Evolutionary conservation across 2,329 filamentous ascomycete species (phyloP).

Genomic region (Ceratocystis albifundus): DNA sequence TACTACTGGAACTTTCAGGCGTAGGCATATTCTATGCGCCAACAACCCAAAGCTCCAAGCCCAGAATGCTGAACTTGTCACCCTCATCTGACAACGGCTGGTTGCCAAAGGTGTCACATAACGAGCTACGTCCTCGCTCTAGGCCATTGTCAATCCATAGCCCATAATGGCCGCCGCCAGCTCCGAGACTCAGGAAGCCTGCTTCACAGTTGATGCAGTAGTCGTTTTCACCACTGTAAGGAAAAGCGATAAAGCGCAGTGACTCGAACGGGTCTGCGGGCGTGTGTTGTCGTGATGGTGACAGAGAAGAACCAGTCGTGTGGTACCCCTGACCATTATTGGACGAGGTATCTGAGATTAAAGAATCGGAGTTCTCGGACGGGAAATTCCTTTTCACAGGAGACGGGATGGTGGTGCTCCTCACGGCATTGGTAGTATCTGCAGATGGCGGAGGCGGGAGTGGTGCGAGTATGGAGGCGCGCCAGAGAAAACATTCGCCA

Average conservation of each 20-base stretch:
- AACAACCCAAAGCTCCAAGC: constrained; percentile 88
- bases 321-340: background rate
- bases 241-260: constrained; percentile 93
- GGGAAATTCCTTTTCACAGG: constrained; percentile 25
- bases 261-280: constrained; percentile 40
- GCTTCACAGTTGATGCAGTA: constrained; percentile 91
- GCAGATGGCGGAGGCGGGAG: constrained; percentile 42
- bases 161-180: constrained; percentile 79
- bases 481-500: constrained; percentile 75
- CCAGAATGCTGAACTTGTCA: constrained; percentile 79
- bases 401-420: constrained; percentile 34
- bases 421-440: constrained; percentile 39
- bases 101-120: constrained; percentile 87
- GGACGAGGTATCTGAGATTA: constrained; percentile 24
- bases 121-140: constrained; percentile 69
- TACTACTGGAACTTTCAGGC: constrained; percentile 13
- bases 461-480: constrained; percentile 47
- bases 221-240: constrained; percentile 90
- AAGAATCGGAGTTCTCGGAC: constrained; percentile 29
- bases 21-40: constrained; percentile 38
- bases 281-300: constrained; percentile 26
- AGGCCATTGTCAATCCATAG: constrained; percentile 85
- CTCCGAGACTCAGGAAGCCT: constrained; percentile 74
- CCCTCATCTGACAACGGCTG: constrained; percentile 88
- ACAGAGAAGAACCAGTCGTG: constrained; percentile 25